Base-by-base conservation (phyloP, 2,329 filamentous ascomycete genomes). In the Colletotrichum liaoningense region DNA sequence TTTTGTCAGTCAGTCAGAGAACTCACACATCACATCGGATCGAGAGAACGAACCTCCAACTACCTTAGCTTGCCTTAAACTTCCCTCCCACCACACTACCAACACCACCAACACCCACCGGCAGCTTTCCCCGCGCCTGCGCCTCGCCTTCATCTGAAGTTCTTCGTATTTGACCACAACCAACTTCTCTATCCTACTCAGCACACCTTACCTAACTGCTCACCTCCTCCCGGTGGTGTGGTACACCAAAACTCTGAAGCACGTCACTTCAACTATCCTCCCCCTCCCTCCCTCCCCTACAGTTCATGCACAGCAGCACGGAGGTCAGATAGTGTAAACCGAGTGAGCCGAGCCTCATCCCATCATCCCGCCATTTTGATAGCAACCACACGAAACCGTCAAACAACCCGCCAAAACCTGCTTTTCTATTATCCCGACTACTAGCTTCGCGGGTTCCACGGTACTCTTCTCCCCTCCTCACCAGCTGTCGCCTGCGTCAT, bases 361-460 rank as follows among this genome's bases (percentile, higher is more conserved):
- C 66, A 63, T 49, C 60, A 52, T 12, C 35, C 11, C 33, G 12
- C 35, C 14, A 19, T 24, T 24, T 56, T 64, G 49, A 68, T 30
- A 35, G 56, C 60, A 63, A 33, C 67, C 70, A 70, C 59, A 73
- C 35, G 67, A 73, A 73, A 73, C 70, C 49, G 19, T 67, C 67
- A 70, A 35, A 73, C 66, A 56, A 54, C 59, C 28, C 70, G 42
- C 56, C 69, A 69, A 69, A 67, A 55, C 55, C n/a, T 54, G 52
- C 54, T 30, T 58, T 26, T 12, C 3, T 22, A 22, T 16, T 42
- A 12, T 11, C 14, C 33, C 11, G 11, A 35, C 33, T 35, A 35
- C 33, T 35, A 35, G 33, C 11, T 12, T 35, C 33, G 33, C 33
- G 33, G 11, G 33, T 35, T 35, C 33, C 33, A 35, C 33, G 33